These are phyloP conservation scores for Prosopis cineraria DNA, from an alignment of 306 rosid genomes.

Conservation along the genomic window DNA sequence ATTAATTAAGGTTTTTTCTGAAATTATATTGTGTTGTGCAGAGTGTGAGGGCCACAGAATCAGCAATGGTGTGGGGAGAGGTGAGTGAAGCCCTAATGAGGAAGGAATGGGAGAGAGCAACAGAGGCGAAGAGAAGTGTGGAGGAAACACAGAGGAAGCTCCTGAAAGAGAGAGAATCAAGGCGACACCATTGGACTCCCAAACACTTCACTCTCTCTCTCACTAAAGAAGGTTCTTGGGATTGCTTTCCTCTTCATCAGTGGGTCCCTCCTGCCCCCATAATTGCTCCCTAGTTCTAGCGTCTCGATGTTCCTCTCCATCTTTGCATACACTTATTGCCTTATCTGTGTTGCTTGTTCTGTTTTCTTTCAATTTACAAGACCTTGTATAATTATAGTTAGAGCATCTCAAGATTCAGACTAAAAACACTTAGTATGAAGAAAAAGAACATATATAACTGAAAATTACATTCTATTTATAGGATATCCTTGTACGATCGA, in stretches of 20 bases:
- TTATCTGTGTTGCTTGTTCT: too few species aligned
- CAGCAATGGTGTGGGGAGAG: conserved; percentile 59
- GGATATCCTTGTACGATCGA: too few species aligned
- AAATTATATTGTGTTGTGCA: too few species aligned
- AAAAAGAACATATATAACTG: too few species aligned
- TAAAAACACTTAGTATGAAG: too few species aligned
- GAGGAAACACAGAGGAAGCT: conserved; percentile 63
- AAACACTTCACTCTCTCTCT: conserved; percentile 48
- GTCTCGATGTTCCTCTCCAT: too few species aligned
- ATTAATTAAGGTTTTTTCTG: too few species aligned
- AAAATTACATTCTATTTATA: too few species aligned
- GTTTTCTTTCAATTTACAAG: too few species aligned
- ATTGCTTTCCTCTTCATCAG: conserved; percentile 53
- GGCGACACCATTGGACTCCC: conserved; percentile 49
- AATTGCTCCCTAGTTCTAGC: background rate
- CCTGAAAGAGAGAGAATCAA: conserved; percentile 42
- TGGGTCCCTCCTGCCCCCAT: conserved; percentile 61
- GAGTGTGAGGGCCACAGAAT: conserved; percentile 52
- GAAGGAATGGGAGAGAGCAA: conserved; percentile 63
- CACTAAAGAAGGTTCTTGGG: conserved; percentile 57
- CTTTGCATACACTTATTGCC: too few species aligned
- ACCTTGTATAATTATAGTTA: too few species aligned
- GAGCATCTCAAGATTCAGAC: too few species aligned
- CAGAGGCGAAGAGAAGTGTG: conserved; percentile 51
- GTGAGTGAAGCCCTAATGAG: conserved; percentile 55